Base-by-base conservation (phyloP, 140 eudicot species). In the Ambrosia hybrid region DNA sequence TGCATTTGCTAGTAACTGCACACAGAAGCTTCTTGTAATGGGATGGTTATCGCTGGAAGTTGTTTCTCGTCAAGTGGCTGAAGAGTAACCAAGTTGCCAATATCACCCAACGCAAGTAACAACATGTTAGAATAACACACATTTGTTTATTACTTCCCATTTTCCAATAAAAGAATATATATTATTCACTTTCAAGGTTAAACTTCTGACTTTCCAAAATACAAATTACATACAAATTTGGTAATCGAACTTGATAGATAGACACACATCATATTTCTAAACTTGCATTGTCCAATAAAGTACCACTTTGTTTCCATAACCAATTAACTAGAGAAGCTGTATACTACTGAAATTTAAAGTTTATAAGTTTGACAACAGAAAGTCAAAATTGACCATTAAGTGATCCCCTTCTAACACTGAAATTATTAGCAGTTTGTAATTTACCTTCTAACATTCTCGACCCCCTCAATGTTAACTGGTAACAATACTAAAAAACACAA, bases 1-100 rank as follows among this genome's bases (percentile, higher is more conserved):
- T 75, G 97, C 91, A 65, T 91, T 91, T 21, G 96, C 98, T 6
- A 92, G 82, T 72, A 92, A 70, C 67, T 89, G 91, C 46, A 96
- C 96, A 77, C 96, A 80, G 57, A 92, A 92, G 55, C 95, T 87
- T 91, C 98, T 85, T 46, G 96, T 89, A 49, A 85, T 87, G 5
- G 96, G 98, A 10, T 96, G 51, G 85, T 68, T 63, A 81, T 65
- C 43, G 83, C 79, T 12, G 94, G 89, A 15, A 83, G 82, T 9
- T 85, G 95, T 71, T 89, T 92, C 62, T 83, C 88, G 4, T 80
- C 92, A 2, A 70, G 68, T 4, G 73, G 87, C 43, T 79, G 83
- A 76, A 77, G 76, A 21, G 88, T 80, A n/a, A 83, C 96, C 6
- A 87, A 37, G 79, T 90, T 90, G 5, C 95, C 91, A 5, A 88